These are phyloP conservation scores for Cercospora citrullina DNA, from an alignment of 2,329 filamentous ascomycete genomes.

Conservation along the genomic window DNA sequence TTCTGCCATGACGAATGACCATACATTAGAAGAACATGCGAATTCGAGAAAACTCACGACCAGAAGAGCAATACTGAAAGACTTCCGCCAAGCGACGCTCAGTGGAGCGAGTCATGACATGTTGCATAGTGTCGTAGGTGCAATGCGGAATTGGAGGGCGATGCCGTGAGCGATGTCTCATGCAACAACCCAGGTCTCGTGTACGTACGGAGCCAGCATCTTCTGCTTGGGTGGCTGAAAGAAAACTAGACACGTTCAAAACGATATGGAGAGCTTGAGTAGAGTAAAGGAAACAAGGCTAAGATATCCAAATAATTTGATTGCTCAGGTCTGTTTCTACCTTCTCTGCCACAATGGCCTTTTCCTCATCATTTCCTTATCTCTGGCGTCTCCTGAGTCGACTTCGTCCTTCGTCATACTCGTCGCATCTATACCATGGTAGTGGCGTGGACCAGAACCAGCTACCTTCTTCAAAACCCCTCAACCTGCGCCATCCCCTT, in stretches of 20 bases:
- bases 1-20: background rate
- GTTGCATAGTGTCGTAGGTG: conserved; percentile 6
- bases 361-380: background rate
- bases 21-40: background rate
- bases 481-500: background rate
- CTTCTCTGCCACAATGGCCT: background rate
- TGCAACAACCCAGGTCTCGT: background rate
- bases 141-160: conserved; percentile 12
- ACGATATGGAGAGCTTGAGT: background rate
- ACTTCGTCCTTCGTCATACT: background rate
- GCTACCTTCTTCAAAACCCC: background rate
- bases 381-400: background rate
- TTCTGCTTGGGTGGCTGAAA: too few relatives aligned
- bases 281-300: background rate
- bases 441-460: background rate
- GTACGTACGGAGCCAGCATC: too few relatives aligned
- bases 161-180: background rate
- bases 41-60: background rate
- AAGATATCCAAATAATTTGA: background rate
- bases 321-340: background rate
- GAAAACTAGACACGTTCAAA: too few relatives aligned
- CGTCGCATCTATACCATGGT: background rate
- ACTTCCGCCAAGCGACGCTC: conserved; percentile 6
- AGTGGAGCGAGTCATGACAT: conserved; percentile 8
- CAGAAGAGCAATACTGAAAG: background rate